Base-by-base conservation (phyloP, 345 rosid species). In the Capsella bursapastoris region DNA sequence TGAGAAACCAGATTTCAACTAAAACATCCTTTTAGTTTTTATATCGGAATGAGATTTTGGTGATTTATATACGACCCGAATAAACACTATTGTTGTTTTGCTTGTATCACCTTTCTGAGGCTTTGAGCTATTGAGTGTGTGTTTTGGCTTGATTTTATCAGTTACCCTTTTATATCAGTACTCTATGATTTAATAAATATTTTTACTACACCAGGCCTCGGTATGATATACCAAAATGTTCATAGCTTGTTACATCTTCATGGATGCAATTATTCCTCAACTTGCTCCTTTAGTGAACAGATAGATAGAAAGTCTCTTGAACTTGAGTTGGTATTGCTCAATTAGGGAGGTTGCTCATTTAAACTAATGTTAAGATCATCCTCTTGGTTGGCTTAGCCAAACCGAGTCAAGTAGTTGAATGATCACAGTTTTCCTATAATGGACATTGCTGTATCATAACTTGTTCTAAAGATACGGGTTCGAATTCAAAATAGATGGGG, bases 1-100 rank as follows among this genome's bases (percentile, higher is more conserved):
- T 57, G 86, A 81, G 44, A 80, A 75, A 41, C 86, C 86, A 11
- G 77, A 65, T 60, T 83, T 78, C 72, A 72, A 78, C 40, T 81
- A 69, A 70, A 72, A 16, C 66, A 63, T 64, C 69, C n/a, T 45
- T 29, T 55, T 44, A 14, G 43, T 55, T 12, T 22, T 70, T 31
- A 47, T 28, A 60, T 43, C 8, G 3, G 25, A 40, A 38, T 47
- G 71, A 31, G 57, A 27, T 56, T 65, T 73, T 73, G 66, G 71
- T 64, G 22, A 55, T 43, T 35, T 43, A 29, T 43, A 13, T 31
- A 16, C 38, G 28, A 49, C 68, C 63, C 56, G 41, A 75, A 68
- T 75, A 75, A 75, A 41, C 57, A 29, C 13, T 8, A 22, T 15
- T 75, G 29, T 59, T 59, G 79, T 75, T 22, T 72, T 75, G 31